Evolutionary conservation across 441 rosid species (phyloP).

Genomic region (Gossypium gossypioides): DNA sequence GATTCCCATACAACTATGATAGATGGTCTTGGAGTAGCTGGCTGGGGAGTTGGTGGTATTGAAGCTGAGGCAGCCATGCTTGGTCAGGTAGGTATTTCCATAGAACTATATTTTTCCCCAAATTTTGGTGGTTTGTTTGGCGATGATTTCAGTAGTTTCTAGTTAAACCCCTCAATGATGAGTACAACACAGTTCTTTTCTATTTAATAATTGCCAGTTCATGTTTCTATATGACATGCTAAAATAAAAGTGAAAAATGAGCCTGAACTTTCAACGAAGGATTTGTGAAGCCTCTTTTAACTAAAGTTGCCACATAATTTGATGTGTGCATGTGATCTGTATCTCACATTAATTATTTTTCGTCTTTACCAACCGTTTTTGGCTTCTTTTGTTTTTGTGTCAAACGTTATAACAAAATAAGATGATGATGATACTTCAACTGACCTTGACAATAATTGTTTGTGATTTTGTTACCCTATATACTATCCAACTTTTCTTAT

Average conservation of each 20-base stretch:
- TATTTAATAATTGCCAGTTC: not conserved
- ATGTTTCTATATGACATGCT: not conserved
- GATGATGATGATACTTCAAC: not conserved
- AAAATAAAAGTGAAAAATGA: not conserved
- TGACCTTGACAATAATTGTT: not conserved
- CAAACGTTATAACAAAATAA: not conserved
- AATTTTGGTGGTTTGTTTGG: not conserved
- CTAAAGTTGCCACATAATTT: not conserved
- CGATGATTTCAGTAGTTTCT: not conserved
- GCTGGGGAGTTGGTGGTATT: conserved; percentile 99
- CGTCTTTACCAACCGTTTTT: not conserved
- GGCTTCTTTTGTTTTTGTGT: not conserved
- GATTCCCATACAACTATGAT: conserved; percentile 99
- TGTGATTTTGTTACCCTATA: not conserved
- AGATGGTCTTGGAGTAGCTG: conserved; percentile 97
- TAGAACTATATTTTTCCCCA: not conserved
- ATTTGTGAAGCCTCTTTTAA: not conserved
- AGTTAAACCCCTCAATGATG: not conserved
- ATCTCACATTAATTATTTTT: not conserved
- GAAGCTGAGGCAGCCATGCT: conserved; percentile 99
- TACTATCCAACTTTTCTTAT: not conserved
- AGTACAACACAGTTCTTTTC: not conserved
- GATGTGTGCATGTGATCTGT: not conserved
- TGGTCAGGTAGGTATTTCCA: conserved; percentile 68
- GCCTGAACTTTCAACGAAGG: not conserved